These are phyloP conservation scores for Camptophora hylomeconis DNA, from an alignment of 2,329 filamentous ascomycete species.

Conservation along the genomic window DNA sequence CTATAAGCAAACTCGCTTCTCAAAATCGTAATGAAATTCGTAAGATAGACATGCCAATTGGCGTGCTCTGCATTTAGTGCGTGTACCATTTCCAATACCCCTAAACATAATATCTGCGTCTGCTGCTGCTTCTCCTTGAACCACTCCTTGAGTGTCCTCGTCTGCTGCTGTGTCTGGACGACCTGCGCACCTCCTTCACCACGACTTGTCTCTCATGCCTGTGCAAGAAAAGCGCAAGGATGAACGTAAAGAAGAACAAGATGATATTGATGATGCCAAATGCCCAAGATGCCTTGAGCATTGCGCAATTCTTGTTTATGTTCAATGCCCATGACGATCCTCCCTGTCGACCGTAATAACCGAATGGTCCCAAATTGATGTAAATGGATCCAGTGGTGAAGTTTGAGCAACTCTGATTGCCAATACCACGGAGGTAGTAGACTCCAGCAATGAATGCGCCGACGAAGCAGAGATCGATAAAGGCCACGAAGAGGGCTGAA, in stretches of 20 bases:
- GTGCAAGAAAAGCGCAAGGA: slow-evolving; percentile 47
- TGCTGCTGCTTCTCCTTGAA: slow-evolving; percentile 16
- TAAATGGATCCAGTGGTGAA: slow-evolving; percentile 42
- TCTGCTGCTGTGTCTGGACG: slow-evolving; percentile 19
- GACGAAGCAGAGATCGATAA: slow-evolving; percentile 49
- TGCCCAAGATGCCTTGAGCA: slow-evolving; percentile 84
- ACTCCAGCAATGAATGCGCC: slow-evolving; percentile 51
- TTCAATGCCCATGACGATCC: slow-evolving; percentile 37
- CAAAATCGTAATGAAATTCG: slow-evolving; percentile 4
- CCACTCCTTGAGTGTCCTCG: slow-evolving; percentile 18
- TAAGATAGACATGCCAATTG: neutral
- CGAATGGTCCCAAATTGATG: slow-evolving; percentile 49
- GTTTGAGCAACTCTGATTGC: slow-evolving; percentile 53
- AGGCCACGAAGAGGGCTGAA: slow-evolving; percentile 45
- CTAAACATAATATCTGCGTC: slow-evolving; percentile 16
- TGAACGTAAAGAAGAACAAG: slow-evolving; percentile 64
- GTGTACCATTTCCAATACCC: too few species aligned
- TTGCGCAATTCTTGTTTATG: slow-evolving; percentile 66
- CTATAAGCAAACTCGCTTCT: too few species aligned
- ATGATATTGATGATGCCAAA: slow-evolving; percentile 79
- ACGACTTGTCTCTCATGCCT: slow-evolving; percentile 20
- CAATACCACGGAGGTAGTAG: slow-evolving; percentile 44
- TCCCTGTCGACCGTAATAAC: slow-evolving; percentile 35
- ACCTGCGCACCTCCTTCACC: slow-evolving; percentile 26
- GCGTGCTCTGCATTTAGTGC: too few species aligned